phyloP scores from a whole-genome alignment of 495 filamentous ascomycete genomes.

The Neurospora discreta region DNA sequence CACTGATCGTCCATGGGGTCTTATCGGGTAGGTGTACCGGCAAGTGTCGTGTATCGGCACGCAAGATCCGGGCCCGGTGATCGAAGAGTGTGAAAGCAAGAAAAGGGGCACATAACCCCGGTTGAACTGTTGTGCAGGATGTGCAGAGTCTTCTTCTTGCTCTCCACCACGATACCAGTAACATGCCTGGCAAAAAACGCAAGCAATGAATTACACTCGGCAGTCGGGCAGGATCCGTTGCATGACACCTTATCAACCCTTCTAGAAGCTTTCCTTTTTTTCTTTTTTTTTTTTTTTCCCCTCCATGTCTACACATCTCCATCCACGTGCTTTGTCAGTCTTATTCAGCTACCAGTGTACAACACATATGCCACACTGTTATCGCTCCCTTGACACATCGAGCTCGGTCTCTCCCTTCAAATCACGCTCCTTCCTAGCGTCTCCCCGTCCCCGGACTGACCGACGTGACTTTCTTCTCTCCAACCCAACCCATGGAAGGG shows the following conservation, averaged over 20 bases:
- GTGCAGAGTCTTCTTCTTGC: background rate
- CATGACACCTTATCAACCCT: background rate
- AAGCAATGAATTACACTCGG: background rate
- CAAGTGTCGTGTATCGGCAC: background rate
- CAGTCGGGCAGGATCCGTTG: background rate
- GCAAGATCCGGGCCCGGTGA: background rate
- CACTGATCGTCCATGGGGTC: background rate
- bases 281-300: background rate
- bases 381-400: background rate
- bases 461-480: background rate
- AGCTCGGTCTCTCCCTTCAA: background rate
- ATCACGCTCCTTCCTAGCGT: background rate
- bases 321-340: background rate
- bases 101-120: background rate
- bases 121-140: background rate
- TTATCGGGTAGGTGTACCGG: background rate
- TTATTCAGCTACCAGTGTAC: background rate
- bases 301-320: background rate
- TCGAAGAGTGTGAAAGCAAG: background rate
- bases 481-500: background rate
- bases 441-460: background rate
- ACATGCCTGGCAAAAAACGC: background rate
- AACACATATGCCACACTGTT: background rate
- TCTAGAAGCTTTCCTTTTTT: background rate
- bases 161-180: background rate